A percentile compares a stretch with the other conserved stretches of the same genome.
phyloP scores from a whole-genome alignment of 1,284 basidiomycete species.

The Ceratobasidium sp. region DNA sequence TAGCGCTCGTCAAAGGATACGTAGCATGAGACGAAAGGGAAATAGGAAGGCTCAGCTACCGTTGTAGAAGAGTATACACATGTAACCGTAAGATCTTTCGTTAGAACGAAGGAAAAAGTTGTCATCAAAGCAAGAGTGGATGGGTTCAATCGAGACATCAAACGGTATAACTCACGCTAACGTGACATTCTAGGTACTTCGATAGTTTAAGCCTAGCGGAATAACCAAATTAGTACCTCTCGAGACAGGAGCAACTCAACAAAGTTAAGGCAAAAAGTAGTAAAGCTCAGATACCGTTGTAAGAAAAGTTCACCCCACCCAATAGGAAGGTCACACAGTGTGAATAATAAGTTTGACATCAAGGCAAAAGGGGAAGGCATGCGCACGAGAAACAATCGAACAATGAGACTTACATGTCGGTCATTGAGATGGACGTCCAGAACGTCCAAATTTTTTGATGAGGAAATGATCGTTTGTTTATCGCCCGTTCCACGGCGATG shows the following conservation, averaged over 20 bases:
- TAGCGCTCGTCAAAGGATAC: background rate
- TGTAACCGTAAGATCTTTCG: slow-evolving; percentile 43
- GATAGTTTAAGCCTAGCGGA: background rate
- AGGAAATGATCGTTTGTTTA: too few species aligned
- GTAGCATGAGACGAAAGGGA: background rate
- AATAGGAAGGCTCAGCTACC: slow-evolving; percentile 33
- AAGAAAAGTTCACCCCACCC: slow-evolving; percentile 36
- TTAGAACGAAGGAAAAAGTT: slow-evolving; percentile 46
- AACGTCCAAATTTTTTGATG: too few species aligned
- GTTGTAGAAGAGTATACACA: slow-evolving; percentile 45
- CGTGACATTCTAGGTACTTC: too few species aligned
- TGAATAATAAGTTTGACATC: slow-evolving; percentile 42
- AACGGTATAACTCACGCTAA: background rate
- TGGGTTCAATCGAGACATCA: background rate
- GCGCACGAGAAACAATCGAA: too few species aligned
- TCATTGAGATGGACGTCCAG: too few species aligned
- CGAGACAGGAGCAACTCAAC: background rate
- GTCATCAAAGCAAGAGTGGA: slow-evolving; percentile 24
- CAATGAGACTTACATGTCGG: too few species aligned
- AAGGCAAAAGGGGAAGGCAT: background rate
- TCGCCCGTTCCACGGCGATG: too few species aligned
- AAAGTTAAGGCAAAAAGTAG: background rate
- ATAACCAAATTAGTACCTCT: background rate
- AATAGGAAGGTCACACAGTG: slow-evolving; percentile 35
- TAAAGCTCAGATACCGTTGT: slow-evolving; percentile 44